A percentile compares a stretch with the other conserved stretches of the same genome.
phyloP scores from a whole-genome alignment of 2,329 filamentous ascomycete genomes.

The Neonectria magnoliae region DNA sequence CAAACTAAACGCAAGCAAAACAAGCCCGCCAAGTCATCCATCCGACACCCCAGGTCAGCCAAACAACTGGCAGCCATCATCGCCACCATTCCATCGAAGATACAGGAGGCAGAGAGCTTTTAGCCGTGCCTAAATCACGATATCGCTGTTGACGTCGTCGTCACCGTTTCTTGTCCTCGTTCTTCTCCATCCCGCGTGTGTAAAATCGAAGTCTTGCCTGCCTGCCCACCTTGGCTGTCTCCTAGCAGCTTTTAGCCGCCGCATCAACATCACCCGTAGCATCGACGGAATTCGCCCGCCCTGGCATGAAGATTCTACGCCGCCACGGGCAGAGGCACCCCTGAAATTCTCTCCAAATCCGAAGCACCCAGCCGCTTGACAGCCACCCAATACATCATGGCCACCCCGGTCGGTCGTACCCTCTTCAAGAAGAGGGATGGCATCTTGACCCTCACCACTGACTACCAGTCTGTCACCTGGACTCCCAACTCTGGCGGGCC shows the following conservation, averaged over 20 bases:
- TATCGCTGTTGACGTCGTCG: background rate
- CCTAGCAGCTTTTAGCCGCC: background rate
- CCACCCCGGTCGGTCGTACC: conserved; percentile 71
- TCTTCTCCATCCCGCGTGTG: conserved; percentile 8
- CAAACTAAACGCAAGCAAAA: conserved; percentile 5
- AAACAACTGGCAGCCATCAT: background rate
- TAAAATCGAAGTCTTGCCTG: conserved; percentile 14
- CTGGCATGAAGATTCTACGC: conserved; percentile 17
- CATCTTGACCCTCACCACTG: conserved; percentile 76
- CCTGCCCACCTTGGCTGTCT: background rate
- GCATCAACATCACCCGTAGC: conserved; percentile 9
- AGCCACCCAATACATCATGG: conserved; percentile 54
- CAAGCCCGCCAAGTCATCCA: background rate
- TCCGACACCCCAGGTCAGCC: background rate
- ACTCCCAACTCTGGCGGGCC: conserved; percentile 73
- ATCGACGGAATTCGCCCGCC: background rate
- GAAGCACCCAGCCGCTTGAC: background rate
- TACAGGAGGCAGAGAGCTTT: background rate
- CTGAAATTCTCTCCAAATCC: background rate
- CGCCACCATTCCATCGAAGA: background rate
- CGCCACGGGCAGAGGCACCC: conserved; percentile 13
- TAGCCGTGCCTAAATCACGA: background rate
- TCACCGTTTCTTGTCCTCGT: background rate
- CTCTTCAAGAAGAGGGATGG: conserved; percentile 98
- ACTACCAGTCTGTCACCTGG: conserved; percentile 83